Base-by-base conservation (phyloP, 2,329 filamentous ascomycete species). In the Fusarium fracticaudum region DNA sequence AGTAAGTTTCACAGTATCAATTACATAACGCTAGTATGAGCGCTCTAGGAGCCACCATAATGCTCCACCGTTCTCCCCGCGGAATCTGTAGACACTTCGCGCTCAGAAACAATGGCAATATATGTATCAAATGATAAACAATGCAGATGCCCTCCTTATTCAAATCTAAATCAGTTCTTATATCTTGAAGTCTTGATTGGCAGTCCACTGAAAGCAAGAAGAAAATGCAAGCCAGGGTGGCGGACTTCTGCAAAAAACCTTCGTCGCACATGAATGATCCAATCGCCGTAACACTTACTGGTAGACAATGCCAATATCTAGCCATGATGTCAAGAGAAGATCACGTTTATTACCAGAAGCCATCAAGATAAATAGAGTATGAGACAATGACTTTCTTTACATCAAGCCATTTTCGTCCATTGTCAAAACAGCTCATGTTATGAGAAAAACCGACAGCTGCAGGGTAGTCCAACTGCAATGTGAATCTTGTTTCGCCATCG, bases 1-100 rank as follows among this genome's bases (percentile, higher is more conserved):
- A 1, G 2, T 7, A 12, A 7, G 1, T 13, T 7, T 40, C 13
- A 6, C 4, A 7, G 8, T 0, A 13, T 2, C 3, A 6, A 11
- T 40, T 11, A 40, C 12, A 15, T 50, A 50, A 17, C 2, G 20
- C 9, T 2, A 6, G 18, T 54, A 54, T 7, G 18, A 26, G 2
- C 0, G 2, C 13, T 15, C 33, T 54, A 38, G 17, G 24, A 1
- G 13, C 3, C 6, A 26, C 13, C 9, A 12, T 2, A 1, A 6
- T 3, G 1, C 0, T 3, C 2, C 33, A 17, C 9, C 8, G 17
- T 54, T 54, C 18, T 33, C 33, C 3, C 33, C 13, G 9, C 31
- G 50, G 33, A 38, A 38, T 26, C 2, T 8, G 8, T 6, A 12
- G 1, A 37, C n/a, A 24, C 33, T 13, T 7, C 17, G 1, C 0